phyloP scores from a whole-genome alignment of 1,139 yeast species.

The Petasospora fabianii region DNA sequence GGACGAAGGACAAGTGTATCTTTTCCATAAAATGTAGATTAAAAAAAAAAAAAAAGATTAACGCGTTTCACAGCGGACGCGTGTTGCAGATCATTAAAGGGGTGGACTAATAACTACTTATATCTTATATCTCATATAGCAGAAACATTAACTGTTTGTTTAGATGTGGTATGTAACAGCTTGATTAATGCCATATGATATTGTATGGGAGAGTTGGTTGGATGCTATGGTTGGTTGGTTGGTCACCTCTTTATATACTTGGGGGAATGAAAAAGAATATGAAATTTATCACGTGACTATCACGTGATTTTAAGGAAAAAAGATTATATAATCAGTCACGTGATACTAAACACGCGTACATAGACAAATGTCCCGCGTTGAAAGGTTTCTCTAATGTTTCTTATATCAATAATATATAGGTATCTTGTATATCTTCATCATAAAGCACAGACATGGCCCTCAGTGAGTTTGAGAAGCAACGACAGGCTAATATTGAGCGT shows the following conservation, averaged over 20 bases:
- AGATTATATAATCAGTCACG: neutral
- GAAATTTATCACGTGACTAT: neutral
- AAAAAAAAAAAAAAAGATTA: neutral
- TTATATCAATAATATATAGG: too few species aligned
- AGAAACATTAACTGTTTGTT: neutral
- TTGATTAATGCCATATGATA: too few species aligned
- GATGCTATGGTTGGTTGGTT: neutral
- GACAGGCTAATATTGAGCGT: constrained; percentile 59
- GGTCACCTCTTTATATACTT: neutral
- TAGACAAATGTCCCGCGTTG: too few species aligned
- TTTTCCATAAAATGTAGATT: too few species aligned
- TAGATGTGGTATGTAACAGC: neutral
- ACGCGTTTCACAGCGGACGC: constrained; percentile 3
- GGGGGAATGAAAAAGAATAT: neutral
- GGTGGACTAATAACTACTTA: neutral
- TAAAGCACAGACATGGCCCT: too few species aligned
- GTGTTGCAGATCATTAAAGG: neutral
- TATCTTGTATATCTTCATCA: too few species aligned
- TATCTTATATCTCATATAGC: too few species aligned
- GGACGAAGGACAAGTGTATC: neutral
- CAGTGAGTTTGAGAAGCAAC: constrained; percentile 65
- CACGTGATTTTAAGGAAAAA: neutral
- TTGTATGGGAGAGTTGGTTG: too few species aligned
- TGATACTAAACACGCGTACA: too few species aligned
- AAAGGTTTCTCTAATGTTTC: too few species aligned